Base-by-base conservation (phyloP, 106 monocot species). In the Dendrobium nobile region DNA sequence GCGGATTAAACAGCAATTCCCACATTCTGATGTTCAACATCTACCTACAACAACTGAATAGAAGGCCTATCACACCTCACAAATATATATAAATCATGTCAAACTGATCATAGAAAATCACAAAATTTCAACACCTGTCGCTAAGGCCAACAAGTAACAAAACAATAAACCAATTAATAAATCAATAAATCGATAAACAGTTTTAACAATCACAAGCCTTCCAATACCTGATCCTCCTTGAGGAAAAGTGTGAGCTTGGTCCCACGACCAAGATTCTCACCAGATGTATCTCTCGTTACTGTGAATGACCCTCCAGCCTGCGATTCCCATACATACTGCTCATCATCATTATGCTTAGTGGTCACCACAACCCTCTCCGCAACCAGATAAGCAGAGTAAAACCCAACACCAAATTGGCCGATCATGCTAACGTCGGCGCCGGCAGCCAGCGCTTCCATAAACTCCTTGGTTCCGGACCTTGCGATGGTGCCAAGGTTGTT, bases 401-500 rank as follows among this genome's bases (percentile, higher is more conserved):
- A 83, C 55, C 83, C 83, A 20, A 92, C 92, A 65, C 92, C 92
- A 37, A 92, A 92, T 76, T 92, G 92, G 24, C 92, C 92, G 28
- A 92, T 92, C 92, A 92, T 92, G 67, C 89, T 89, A 20, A 92
- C 92, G 68, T 92, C 92, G 41, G 92, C 92, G 15, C 92, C 92
- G 26, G 92, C 92, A 54, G 92, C 85, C 20, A 92, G 84, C 0
- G 92, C 92, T 84, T 92, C 92, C 92, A 92, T 92, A 80, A 92
- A 92, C 87, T 92, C 92, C 65, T 92, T 92, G n/a, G 92, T 92
- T 47, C 92, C 92, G 13, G 92, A 92, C 16, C 92, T 61, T 11
- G 92, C 92, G 40, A 92, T 92, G 67, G 92, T 92, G 48, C 92
- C 92, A 8, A 92, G 92, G 68, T 92, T 92, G 86, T 92, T 92